These are phyloP conservation scores for Apiotrichum siamense DNA, from an alignment of 1,284 basidiomycete species.

Conservation along the genomic window DNA sequence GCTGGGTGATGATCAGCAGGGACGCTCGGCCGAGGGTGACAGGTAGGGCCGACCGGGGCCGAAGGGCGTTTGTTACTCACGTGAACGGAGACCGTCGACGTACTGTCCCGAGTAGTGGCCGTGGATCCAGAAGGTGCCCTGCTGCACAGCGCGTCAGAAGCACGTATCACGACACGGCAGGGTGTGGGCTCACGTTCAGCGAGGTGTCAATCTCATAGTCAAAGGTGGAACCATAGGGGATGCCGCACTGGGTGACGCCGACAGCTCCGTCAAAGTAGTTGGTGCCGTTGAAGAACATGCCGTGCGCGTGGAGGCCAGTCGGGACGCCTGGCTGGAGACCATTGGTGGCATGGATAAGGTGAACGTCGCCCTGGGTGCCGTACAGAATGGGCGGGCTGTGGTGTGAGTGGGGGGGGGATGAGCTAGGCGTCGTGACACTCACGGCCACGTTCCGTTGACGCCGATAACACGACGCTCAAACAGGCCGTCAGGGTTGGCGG, in stretches of 20 bases:
- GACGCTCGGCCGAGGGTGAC: not conserved
- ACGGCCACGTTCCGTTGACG: slow-evolving; percentile 89
- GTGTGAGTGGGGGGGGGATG: slow-evolving; percentile 5
- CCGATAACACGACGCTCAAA: slow-evolving; percentile 67
- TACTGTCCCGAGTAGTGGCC: slow-evolving; percentile 66
- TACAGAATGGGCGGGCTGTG: slow-evolving; percentile 69
- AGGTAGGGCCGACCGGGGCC: no score
- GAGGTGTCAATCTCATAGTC: slow-evolving; percentile 72
- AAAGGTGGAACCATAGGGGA: slow-evolving; percentile 67
- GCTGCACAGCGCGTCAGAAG: slow-evolving; percentile 20
- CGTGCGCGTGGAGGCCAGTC: slow-evolving; percentile 66
- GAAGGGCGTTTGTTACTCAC: not conserved
- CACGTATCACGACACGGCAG: no score
- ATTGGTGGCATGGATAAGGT: slow-evolving; percentile 63
- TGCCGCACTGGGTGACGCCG: slow-evolving; percentile 78
- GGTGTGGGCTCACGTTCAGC: slow-evolving; percentile 6
- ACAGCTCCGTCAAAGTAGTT: slow-evolving; percentile 84
- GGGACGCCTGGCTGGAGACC: slow-evolving; percentile 57
- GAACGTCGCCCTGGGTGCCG: slow-evolving; percentile 62
- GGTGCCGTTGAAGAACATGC: slow-evolving; percentile 83
- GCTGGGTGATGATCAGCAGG: no score
- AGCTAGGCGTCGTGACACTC: slow-evolving; percentile 44
- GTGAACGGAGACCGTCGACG: slow-evolving; percentile 52
- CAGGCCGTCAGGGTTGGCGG: slow-evolving; percentile 48
- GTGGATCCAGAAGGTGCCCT: slow-evolving; percentile 86